Conservation (phyloP, 176 grass and related monocot species). For the Ananas comosus region DNA sequence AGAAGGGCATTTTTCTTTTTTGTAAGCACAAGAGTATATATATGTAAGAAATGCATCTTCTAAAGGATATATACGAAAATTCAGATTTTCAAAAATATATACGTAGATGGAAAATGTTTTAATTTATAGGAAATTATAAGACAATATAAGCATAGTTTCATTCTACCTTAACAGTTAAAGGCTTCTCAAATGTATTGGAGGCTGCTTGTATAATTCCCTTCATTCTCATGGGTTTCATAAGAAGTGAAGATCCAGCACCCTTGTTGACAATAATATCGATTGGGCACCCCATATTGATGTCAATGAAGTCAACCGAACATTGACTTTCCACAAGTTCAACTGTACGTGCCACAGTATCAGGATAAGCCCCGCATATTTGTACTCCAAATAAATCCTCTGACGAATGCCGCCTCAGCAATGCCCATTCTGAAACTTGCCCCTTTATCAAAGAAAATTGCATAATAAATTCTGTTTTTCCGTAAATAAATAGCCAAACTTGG, state of each 20-base stretch:
- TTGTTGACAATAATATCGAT: conserved; percentile 87
- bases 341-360: conserved; percentile 64
- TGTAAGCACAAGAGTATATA: no score
- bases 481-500: not conserved
- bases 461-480: not conserved
- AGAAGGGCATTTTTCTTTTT: no score
- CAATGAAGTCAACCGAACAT: conserved; percentile 76
- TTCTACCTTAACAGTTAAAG: conserved; percentile 78
- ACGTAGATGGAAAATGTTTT: no score
- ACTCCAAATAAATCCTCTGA: conserved; percentile 89
- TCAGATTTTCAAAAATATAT: no score
- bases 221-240: conserved; percentile 76
- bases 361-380: conserved; percentile 87
- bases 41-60: no score
- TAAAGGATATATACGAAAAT: no score
- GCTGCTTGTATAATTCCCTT: conserved; percentile 78
- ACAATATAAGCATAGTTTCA: not conserved
- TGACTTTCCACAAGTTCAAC: conserved; percentile 79
- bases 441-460: conserved; percentile 27
- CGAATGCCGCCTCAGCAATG: conserved; percentile 71
- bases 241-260: conserved; percentile 79
- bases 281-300: conserved; percentile 97
- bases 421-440: conserved; percentile 98
- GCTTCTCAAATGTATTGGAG: conserved; percentile 44
- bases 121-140: not conserved